These are phyloP conservation scores for Terfezia boudieri DNA, from an alignment of 495 filamentous ascomycete species.

Conservation along the genomic window DNA sequence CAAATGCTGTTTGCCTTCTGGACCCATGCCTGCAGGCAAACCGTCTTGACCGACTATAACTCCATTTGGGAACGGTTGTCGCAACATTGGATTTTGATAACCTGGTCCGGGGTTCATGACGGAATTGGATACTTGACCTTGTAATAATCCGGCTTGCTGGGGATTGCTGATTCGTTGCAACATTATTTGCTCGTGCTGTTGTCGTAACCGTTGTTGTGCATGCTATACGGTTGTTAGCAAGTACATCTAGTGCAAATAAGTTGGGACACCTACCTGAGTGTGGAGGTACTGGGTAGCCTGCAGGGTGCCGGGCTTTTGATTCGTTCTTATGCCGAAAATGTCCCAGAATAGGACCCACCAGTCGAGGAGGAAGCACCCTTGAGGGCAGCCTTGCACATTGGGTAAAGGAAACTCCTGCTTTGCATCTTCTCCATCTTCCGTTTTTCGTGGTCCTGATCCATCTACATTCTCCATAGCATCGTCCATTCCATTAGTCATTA, in stretches of 20 bases:
- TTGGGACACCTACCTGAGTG: not conserved
- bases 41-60: constrained; percentile 12
- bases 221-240: constrained; percentile 2
- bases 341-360: constrained; percentile 98
- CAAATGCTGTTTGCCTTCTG: constrained; percentile 28
- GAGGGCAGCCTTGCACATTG: constrained; percentile 36
- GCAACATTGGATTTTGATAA: constrained; percentile 31
- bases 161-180: constrained; percentile 40
- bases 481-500: constrained; percentile 47
- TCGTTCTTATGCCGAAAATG: constrained; percentile 56
- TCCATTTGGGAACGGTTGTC: constrained; percentile 26
- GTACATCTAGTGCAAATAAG: not conserved
- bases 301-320: constrained; percentile 29
- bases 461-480: constrained; percentile 51
- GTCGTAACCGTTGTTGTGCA: constrained; percentile 11
- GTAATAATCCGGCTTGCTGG: constrained; percentile 26
- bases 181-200: constrained; percentile 40
- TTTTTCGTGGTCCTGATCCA: constrained; percentile 13
- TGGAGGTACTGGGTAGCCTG: constrained; percentile 14
- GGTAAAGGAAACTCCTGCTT: constrained; percentile 54
- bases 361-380: constrained; percentile 67
- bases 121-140: constrained; percentile 13
- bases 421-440: constrained; percentile 15
- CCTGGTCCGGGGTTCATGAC: constrained; percentile 23
- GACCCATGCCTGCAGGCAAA: constrained; percentile 6